Conservation (phyloP, 2,329 filamentous ascomycete species). For the Coniella vitis region DNA sequence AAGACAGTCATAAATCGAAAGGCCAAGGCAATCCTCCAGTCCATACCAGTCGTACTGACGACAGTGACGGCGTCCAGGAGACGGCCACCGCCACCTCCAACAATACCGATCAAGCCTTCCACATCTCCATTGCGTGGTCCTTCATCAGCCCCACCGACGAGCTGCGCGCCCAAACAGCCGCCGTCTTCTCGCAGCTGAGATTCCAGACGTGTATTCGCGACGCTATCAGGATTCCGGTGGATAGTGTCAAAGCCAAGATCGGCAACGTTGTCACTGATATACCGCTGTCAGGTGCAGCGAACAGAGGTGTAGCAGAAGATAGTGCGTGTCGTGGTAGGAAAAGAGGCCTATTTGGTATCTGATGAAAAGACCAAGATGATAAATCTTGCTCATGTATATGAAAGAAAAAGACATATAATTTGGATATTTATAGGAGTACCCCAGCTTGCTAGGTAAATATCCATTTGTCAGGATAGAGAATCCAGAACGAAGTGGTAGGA, state of each 20-base stretch:
- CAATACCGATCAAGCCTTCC: slow-evolving; percentile 53
- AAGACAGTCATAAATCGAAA: no score
- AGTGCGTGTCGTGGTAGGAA: no score
- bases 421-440: no score
- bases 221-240: slow-evolving; percentile 45
- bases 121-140: slow-evolving; percentile 86
- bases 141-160: slow-evolving; percentile 46
- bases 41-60: neutral
- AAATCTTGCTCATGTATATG: no score
- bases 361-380: neutral
- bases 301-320: neutral
- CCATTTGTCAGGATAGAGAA: no score
- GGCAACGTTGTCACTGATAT: slow-evolving; percentile 60
- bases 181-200: slow-evolving; percentile 21
- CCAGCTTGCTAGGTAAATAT: no score
- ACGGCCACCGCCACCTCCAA: slow-evolving; percentile 12
- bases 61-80: slow-evolving; percentile 15
- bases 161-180: slow-evolving; percentile 30
- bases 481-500: no score
- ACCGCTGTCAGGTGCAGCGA: slow-evolving; percentile 23
- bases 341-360: slow-evolving; percentile 10
- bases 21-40: no score
- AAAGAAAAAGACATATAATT: no score
- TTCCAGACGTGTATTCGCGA: slow-evolving; percentile 24
- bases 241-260: slow-evolving; percentile 65